Evolutionary conservation across 148 eudicot species (phyloP), one percentile per base, ranked within the genome.

Genomic region (Amaranthus hypochondriacus): DNA sequence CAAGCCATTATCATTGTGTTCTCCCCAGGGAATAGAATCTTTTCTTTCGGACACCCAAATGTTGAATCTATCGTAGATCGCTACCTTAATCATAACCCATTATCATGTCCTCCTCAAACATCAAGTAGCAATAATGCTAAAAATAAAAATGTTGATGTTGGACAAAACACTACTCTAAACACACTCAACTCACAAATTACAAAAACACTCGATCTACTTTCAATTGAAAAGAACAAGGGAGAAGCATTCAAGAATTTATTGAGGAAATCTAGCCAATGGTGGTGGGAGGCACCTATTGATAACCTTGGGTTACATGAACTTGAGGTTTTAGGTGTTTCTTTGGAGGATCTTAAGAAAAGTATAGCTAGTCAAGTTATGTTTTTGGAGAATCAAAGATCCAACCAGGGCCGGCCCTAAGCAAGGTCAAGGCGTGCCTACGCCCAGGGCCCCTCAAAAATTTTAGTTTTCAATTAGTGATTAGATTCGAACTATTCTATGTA

Each of bases 231-330:
- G 43, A 76, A 62, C 11, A 65, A 75, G 46, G 82, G 87, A 0
- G 90, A 83, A 4, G 66, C 79, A 54, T 76, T 84, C 7, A 81
- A 62, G 51, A 69, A 70, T 28, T 52, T 81, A 10, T 49, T 8
- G 82, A 81, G 84, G 28, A 83, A 80, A 51, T 47, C 77, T 13
- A 73, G 18, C 58, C 84, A 77, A 58, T 77, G 71, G 48, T 87
- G 90, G 88, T 87, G 90, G 90, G 90, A 87, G 67, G 78, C 83
- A 7, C 86, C 90, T 28, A 68, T 83, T 6, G 83, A 83, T 8
- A 73, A 77, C 65, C 84, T 87, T n/a, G 86, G 76, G 1, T 77
- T 77, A 52, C 72, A 81, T 15, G 88, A 87, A 73, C 83, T 87
- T 14, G 79, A 75, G 58, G 75, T 75, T 21, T 69, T 87, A 42